Percentiles rank a stretch among this genome's conserved stretches.
Evolutionary conservation across 768 basidiomycete genomes (phyloP).

Genomic region (Phylloporus rhodoxanthus): DNA sequence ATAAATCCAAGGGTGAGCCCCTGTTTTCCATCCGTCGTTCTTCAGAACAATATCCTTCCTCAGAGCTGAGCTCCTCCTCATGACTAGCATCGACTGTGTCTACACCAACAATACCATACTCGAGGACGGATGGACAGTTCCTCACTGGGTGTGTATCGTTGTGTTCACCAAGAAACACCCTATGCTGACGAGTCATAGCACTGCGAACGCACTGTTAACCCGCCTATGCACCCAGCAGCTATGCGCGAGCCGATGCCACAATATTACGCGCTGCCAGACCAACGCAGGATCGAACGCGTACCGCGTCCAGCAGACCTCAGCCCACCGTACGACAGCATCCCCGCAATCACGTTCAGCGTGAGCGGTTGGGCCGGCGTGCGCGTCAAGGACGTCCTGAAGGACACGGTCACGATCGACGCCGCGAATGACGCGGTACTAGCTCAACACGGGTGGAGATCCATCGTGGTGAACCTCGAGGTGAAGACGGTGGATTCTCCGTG

Average conservation of each 20-base stretch:
- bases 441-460: slow-evolving; percentile 18
- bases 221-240: slow-evolving; percentile 16
- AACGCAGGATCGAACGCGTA: slow-evolving; percentile 15
- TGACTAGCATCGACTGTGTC: background rate
- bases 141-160: slow-evolving; percentile 2
- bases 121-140: background rate
- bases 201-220: slow-evolving; percentile 7
- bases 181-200: slow-evolving; percentile 11
- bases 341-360: slow-evolving; percentile 14
- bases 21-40: background rate
- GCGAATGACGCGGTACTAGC: slow-evolving; percentile 16
- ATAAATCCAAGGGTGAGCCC: slow-evolving; percentile 6
- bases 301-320: slow-evolving; percentile 12
- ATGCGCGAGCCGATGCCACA: slow-evolving; percentile 16
- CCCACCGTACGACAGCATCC: slow-evolving; percentile 14
- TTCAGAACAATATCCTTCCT: background rate
- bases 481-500: background rate
- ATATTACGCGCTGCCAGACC: slow-evolving; percentile 10
- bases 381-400: slow-evolving; percentile 11
- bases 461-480: slow-evolving; percentile 19
- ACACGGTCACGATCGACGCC: slow-evolving; percentile 10
- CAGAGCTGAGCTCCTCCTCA: slow-evolving; percentile 1
- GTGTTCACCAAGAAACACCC: background rate
- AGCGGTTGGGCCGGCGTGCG: slow-evolving; percentile 18
- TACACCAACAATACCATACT: background rate